phyloP scores from a whole-genome alignment of 306 rosid species.

The Styphnolobium japonicum region DNA sequence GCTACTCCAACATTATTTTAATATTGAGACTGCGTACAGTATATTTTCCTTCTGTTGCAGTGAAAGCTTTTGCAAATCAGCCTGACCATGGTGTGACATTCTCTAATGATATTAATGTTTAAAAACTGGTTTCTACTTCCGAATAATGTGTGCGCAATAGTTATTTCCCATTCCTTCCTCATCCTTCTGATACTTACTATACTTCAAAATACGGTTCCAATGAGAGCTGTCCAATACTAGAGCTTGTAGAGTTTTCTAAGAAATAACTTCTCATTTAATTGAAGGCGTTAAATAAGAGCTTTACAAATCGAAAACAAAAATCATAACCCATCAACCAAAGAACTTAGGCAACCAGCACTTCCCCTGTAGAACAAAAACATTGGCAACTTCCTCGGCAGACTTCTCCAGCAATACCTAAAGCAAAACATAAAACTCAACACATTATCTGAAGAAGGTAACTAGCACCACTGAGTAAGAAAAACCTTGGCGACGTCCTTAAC shows the following conservation, averaged over 20 bases:
- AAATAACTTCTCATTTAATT: neutral
- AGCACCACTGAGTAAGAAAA: neutral
- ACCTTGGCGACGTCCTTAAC: neutral
- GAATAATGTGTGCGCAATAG: neutral
- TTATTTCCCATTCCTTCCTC: neutral
- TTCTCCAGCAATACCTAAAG: neutral
- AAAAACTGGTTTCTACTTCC: neutral
- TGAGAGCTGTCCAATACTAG: neutral
- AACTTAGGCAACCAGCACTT: neutral
- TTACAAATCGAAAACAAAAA: neutral
- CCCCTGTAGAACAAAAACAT: neutral
- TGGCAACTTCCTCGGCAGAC: neutral
- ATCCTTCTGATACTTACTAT: neutral
- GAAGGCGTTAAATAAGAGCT: neutral
- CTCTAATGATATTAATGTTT: neutral
- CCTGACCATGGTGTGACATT: slow-evolving; percentile 1
- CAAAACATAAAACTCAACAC: neutral
- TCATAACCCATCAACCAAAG: neutral
- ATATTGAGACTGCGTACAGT: neutral
- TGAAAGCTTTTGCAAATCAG: neutral
- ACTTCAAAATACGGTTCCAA: neutral
- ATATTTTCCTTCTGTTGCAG: neutral
- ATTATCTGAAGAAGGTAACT: neutral
- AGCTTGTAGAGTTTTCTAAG: neutral
- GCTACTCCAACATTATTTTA: neutral